Percentiles rank a stretch among this genome's conserved stretches.
These are phyloP conservation scores for Rubus idaeus DNA, from an alignment of 306 rosid species.

Conservation along the genomic window DNA sequence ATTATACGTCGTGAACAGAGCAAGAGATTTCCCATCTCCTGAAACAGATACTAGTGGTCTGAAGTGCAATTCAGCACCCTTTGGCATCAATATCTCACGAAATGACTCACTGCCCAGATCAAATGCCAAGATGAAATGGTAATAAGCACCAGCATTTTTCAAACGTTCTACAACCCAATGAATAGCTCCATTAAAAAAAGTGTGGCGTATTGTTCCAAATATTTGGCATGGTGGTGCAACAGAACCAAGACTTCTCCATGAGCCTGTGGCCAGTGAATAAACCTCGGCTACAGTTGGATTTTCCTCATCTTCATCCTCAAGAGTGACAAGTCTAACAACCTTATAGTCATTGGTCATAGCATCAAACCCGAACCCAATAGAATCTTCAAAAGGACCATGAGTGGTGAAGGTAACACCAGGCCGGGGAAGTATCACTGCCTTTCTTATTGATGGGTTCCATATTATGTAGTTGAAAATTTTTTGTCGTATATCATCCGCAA, in stretches of 20 bases:
- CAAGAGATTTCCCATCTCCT: conserved; percentile 3
- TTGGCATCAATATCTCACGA: background rate
- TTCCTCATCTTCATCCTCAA: background rate
- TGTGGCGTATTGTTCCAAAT: background rate
- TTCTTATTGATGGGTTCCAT: background rate
- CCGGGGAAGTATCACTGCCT: background rate
- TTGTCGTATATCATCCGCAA: background rate
- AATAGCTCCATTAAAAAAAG: background rate
- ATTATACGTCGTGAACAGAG: background rate
- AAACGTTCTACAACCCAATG: background rate
- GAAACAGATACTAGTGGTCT: background rate
- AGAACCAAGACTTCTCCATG: background rate
- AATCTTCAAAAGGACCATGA: background rate
- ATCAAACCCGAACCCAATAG: background rate
- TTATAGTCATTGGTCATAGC: background rate
- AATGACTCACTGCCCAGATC: background rate
- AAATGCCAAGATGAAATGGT: background rate
- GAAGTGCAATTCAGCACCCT: background rate
- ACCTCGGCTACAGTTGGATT: background rate
- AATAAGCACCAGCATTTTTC: background rate
- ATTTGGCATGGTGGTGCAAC: background rate
- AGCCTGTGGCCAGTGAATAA: background rate
- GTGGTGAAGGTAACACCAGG: background rate
- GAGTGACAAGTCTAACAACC: background rate
- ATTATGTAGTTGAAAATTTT: background rate